These are phyloP conservation scores for Juglanconis juglandina DNA, from an alignment of 2,329 filamentous ascomycete genomes.

Conservation along the genomic window DNA sequence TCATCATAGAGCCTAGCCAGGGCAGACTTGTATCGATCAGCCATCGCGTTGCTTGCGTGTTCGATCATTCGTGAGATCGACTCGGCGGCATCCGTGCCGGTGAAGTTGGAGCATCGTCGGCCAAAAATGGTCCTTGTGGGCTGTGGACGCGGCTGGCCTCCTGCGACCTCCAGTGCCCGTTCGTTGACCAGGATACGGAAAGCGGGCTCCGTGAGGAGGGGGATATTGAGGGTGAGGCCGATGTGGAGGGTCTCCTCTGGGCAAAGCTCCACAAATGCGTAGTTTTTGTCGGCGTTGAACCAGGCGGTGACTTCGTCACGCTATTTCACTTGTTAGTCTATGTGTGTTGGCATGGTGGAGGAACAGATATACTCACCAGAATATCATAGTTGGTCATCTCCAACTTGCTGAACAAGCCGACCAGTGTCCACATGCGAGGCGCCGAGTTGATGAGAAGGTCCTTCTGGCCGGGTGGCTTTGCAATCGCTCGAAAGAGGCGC, in stretches of 20 bases:
- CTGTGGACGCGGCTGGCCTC: slow-evolving; percentile 30
- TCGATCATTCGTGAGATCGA: slow-evolving; percentile 22
- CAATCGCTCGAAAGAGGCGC: slow-evolving; percentile 56
- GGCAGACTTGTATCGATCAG: slow-evolving; percentile 39
- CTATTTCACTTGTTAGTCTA: slow-evolving; percentile 20
- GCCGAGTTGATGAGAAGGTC: slow-evolving; percentile 60
- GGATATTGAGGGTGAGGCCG: slow-evolving; percentile 44
- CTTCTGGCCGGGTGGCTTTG: slow-evolving; percentile 35
- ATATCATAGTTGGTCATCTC: slow-evolving; percentile 38
- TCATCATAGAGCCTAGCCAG: slow-evolving; percentile 32
- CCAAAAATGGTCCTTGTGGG: slow-evolving; percentile 13
- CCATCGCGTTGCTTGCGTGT: slow-evolving; percentile 53
- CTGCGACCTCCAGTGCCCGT: slow-evolving; percentile 47
- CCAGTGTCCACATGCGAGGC: slow-evolving; percentile 64
- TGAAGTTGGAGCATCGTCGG: slow-evolving; percentile 7
- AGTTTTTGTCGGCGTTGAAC: slow-evolving; percentile 54
- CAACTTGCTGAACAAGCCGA: slow-evolving; percentile 57
- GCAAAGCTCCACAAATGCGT: slow-evolving; percentile 58
- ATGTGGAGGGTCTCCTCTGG: slow-evolving; percentile 61
- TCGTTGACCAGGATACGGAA: slow-evolving; percentile 64
- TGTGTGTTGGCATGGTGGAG: slow-evolving; percentile 8
- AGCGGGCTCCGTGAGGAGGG: slow-evolving; percentile 41
- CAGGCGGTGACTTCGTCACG: slow-evolving; percentile 52
- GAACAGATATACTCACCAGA: slow-evolving; percentile 32
- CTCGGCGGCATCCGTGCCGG: slow-evolving; percentile 11